These are phyloP conservation scores for Cladophialophora chaetospira DNA, from an alignment of 2,329 filamentous ascomycete genomes.

Conservation along the genomic window DNA sequence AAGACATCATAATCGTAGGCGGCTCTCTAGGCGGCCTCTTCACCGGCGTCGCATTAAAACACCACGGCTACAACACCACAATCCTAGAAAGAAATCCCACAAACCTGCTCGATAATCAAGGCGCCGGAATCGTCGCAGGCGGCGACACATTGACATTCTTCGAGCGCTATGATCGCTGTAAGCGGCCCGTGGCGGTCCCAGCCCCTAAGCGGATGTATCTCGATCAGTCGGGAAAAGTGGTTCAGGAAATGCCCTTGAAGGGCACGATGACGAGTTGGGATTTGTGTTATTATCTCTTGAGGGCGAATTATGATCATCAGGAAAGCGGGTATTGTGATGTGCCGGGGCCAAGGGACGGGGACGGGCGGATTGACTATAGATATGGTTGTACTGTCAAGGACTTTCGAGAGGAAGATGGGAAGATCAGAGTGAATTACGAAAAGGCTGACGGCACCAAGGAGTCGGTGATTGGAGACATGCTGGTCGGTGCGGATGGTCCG, in stretches of 20 bases:
- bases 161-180: conserved; percentile 28
- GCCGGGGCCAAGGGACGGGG: conserved; percentile 23
- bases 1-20: conserved; percentile 30
- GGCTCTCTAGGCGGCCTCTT: conserved; percentile 34
- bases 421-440: conserved; percentile 29
- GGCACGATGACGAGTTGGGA: conserved; percentile 33
- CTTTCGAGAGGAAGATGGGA: conserved; percentile 21
- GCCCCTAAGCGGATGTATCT: conserved; percentile 27
- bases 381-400: conserved; percentile 25
- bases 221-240: conserved; percentile 20
- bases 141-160: conserved; percentile 28
- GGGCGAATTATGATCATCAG: conserved; percentile 33
- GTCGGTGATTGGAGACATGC: conserved; percentile 25
- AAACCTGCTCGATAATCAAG: conserved; percentile 30
- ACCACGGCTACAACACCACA: conserved; percentile 30
- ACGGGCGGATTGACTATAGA: conserved; percentile 26
- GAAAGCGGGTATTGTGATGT: conserved; percentile 23
- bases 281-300: conserved; percentile 31
- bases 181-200: conserved; percentile 26
- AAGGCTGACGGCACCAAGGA: conserved; percentile 14
- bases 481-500: conserved; percentile 32
- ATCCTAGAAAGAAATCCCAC: conserved; percentile 33
- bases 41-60: conserved; percentile 32
- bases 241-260: conserved; percentile 25
- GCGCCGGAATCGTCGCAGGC: conserved; percentile 30